These are phyloP conservation scores for Suillus cothurnatus DNA, from an alignment of 768 basidiomycete genomes.

Conservation along the genomic window DNA sequence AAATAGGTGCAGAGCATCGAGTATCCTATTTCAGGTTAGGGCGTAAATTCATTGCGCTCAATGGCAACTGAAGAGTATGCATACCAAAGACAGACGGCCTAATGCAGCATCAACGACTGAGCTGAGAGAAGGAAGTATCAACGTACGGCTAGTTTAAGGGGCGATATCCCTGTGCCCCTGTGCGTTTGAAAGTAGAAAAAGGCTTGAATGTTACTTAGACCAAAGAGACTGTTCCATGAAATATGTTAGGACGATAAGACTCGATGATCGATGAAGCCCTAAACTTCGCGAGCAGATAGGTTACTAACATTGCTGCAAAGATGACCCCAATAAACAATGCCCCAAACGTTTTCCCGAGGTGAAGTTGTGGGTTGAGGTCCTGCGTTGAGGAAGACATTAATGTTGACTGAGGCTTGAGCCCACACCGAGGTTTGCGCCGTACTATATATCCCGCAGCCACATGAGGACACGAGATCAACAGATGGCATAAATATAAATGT, in stretches of 20 bases:
- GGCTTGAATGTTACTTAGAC: not conserved
- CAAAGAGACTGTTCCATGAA: conserved; percentile 1
- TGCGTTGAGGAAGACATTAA: not conserved
- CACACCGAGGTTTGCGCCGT: not conserved
- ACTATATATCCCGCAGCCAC: conserved; percentile 3
- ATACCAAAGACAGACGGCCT: not conserved
- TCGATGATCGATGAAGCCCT: no score
- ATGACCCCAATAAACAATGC: not conserved
- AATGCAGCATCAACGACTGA: not conserved
- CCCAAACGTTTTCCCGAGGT: not conserved
- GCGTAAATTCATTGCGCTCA: not conserved
- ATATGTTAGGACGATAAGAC: not conserved
- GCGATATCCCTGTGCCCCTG: not conserved
- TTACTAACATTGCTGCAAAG: not conserved
- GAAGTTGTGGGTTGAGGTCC: not conserved
- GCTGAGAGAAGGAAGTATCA: not conserved
- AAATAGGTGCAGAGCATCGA: not conserved
- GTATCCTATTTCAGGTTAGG: not conserved
- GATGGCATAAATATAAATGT: not conserved
- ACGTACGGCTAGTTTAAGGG: not conserved
- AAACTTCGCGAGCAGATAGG: no score
- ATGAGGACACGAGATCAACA: not conserved
- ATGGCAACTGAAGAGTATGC: not conserved
- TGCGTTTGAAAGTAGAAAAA: conserved; percentile 5
- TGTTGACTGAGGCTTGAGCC: not conserved